phyloP scores from a whole-genome alignment of 805 yeast species.

The Starmerella kuoi region DNA sequence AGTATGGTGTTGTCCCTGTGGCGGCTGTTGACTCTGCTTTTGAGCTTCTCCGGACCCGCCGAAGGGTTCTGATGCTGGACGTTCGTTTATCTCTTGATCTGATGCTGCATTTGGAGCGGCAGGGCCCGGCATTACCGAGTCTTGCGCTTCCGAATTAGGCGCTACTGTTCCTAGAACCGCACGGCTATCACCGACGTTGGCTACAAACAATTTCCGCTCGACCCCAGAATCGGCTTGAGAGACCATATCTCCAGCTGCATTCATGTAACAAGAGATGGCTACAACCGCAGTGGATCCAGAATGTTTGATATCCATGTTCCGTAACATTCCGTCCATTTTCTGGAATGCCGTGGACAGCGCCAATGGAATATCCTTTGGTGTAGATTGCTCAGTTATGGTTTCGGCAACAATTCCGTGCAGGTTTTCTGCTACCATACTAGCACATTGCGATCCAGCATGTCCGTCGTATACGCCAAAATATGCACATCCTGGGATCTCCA shows the following conservation, averaged over 20 bases:
- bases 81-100: no score
- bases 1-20: background rate
- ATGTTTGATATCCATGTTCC: conserved; percentile 48
- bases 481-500: conserved; percentile 74
- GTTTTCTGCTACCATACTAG: conserved; percentile 88
- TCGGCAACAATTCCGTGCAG: conserved; percentile 49
- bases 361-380: conserved; percentile 36
- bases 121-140: no score
- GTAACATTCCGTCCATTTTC: conserved; percentile 61
- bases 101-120: background rate
- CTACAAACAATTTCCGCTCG: conserved; percentile 67
- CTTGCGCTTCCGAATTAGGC: background rate
- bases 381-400: conserved; percentile 29
- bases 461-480: conserved; percentile 95
- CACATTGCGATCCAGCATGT: conserved; percentile 88
- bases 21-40: background rate
- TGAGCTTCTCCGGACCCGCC: no score
- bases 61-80: no score
- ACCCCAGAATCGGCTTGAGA: conserved; percentile 1
- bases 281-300: conserved; percentile 96
- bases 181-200: conserved; percentile 73
- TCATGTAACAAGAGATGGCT: conserved; percentile 79
- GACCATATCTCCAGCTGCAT: conserved; percentile 8
- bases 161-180: background rate
- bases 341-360: conserved; percentile 57